These are phyloP conservation scores for Pythium aristosporum DNA, from an alignment of 352 stramenopile species.

Conservation along the genomic window DNA sequence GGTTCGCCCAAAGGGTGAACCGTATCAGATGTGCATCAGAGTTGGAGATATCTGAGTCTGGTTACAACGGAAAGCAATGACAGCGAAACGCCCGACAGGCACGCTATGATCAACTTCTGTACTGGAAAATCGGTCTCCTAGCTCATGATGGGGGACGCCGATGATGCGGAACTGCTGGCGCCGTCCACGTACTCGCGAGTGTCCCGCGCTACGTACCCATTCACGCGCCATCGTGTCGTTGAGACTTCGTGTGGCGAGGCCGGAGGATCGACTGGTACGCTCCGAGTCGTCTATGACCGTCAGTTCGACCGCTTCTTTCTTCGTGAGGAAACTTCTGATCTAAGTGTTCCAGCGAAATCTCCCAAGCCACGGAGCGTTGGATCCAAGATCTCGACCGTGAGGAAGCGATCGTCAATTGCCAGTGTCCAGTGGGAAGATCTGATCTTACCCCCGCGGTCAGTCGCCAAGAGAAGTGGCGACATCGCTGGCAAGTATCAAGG, in stretches of 20 bases:
- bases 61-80: no score
- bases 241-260: neutral
- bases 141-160: neutral
- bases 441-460: slow-evolving; percentile 33
- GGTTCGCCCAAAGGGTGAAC: neutral
- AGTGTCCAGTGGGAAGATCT: slow-evolving; percentile 40
- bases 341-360: neutral
- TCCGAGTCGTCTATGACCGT: slow-evolving; percentile 43
- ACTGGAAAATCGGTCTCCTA: neutral
- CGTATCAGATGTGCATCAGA: neutral
- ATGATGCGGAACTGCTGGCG: slow-evolving; percentile 6
- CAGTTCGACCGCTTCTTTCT: slow-evolving; percentile 51
- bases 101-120: neutral
- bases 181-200: neutral
- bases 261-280: neutral
- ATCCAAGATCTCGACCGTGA: neutral
- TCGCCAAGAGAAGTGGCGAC: slow-evolving; percentile 11
- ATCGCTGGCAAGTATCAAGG: neutral
- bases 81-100: no score
- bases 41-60: no score
- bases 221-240: neutral
- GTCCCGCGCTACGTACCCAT: neutral
- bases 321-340: slow-evolving; percentile 23
- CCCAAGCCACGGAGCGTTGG: neutral
- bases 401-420: slow-evolving; percentile 1